These are phyloP conservation scores for Eimeria necatrix DNA, from an alignment of 169 alveolate genomes.

Conservation along the genomic window DNA sequence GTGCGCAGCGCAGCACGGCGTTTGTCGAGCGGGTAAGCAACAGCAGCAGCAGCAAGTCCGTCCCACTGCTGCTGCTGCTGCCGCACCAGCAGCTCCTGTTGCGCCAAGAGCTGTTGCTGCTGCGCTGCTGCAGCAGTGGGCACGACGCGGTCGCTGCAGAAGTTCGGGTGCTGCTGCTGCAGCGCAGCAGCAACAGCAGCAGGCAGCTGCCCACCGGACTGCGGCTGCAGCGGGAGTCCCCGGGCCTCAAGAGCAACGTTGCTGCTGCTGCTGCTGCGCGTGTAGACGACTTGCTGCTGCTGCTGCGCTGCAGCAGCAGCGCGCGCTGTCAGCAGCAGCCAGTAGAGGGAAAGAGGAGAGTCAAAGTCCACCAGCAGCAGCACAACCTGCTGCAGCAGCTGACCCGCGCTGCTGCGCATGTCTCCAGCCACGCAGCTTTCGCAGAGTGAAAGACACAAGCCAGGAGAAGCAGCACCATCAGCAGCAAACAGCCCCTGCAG, in stretches of 20 bases:
- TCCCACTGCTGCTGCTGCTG: slow-evolving; percentile 74
- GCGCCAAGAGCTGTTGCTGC: slow-evolving; percentile 46
- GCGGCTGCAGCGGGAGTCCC: slow-evolving; percentile 64
- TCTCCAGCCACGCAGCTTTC: slow-evolving; percentile 77
- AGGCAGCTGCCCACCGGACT: slow-evolving; percentile 45
- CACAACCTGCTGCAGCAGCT: slow-evolving; percentile 72
- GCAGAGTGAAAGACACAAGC: slow-evolving; percentile 62
- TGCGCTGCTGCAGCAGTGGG: slow-evolving; percentile 45
- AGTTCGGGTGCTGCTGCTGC: slow-evolving; percentile 39
- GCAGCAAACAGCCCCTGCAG: slow-evolving; percentile 53
- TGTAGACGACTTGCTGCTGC: slow-evolving; percentile 41
- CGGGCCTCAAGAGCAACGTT: not conserved
- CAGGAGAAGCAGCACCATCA: slow-evolving; percentile 33
- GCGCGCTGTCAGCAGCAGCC: slow-evolving; percentile 66
- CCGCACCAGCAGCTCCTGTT: slow-evolving; percentile 12
- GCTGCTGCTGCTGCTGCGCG: slow-evolving; percentile 17
- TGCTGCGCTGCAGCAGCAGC: slow-evolving; percentile 55
- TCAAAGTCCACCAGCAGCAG: slow-evolving; percentile 71
- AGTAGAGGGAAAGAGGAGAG: slow-evolving; percentile 70
- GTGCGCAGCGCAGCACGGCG: slow-evolving; percentile 74
- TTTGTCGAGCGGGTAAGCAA: slow-evolving; percentile 26
- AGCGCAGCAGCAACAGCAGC: slow-evolving; percentile 53
- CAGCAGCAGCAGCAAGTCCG: slow-evolving; percentile 65
- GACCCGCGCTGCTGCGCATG: slow-evolving; percentile 74
- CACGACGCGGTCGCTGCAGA: slow-evolving; percentile 51